Evolutionary conservation across 1,139 yeast species (phyloP).

Genomic region (Taiozyma sp.): DNA sequence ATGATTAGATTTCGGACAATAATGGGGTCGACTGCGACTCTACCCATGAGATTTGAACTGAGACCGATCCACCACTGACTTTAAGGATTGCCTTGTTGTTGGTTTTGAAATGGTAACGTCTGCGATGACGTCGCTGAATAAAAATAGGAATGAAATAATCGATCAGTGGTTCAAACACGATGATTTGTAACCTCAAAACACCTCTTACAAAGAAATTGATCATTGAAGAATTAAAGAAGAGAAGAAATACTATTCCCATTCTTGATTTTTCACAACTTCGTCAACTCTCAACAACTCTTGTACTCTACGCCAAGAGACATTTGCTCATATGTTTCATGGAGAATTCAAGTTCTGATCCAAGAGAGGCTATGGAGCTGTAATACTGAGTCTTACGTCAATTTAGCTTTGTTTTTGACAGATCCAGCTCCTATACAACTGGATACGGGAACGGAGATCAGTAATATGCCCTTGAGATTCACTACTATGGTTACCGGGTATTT

Average conservation of each 20-base stretch:
- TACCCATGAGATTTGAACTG: slow-evolving; percentile 53
- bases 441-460: no score
- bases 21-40: slow-evolving; percentile 48
- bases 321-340: neutral
- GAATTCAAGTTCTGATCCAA: neutral
- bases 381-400: neutral
- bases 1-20: slow-evolving; percentile 37
- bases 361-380: neutral
- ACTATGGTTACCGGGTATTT: neutral
- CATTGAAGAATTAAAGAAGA: neutral
- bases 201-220: no score
- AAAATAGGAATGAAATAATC: neutral
- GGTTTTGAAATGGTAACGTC: slow-evolving; percentile 60
- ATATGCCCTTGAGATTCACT: no score
- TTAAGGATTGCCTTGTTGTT: slow-evolving; percentile 40
- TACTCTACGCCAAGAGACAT: neutral
- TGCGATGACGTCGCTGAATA: slow-evolving; percentile 20
- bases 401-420: neutral
- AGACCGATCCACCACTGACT: slow-evolving; percentile 42
- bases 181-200: neutral
- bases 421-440: neutral
- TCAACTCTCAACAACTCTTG: neutral
- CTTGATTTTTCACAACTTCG: neutral
- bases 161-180: neutral
- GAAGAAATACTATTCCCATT: neutral